A percentile compares a stretch with the other conserved stretches of the same genome.
These are phyloP conservation scores for Tylopilus plumbeoviolaceoides DNA, from an alignment of 768 basidiomycete genomes.

Conservation along the genomic window DNA sequence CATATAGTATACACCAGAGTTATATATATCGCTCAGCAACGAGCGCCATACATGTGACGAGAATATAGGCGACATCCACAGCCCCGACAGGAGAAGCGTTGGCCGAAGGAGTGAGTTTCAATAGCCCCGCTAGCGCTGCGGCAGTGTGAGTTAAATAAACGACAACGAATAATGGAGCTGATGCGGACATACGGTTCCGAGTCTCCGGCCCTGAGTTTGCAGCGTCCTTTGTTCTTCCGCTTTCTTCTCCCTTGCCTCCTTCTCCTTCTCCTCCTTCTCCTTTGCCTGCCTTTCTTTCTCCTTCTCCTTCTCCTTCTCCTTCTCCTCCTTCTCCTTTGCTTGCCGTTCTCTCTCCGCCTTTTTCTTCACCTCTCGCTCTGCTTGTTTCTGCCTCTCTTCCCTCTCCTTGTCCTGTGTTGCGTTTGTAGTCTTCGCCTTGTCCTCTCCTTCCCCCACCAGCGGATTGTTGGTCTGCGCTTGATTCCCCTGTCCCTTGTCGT, in stretches of 20 bases:
- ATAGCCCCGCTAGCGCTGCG: slow-evolving; percentile 5
- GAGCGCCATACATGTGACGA: slow-evolving; percentile 7
- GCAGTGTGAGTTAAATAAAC: not conserved
- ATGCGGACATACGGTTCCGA: slow-evolving; percentile 12
- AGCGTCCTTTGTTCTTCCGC: not conserved
- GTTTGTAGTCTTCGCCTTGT: not conserved
- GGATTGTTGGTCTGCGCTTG: not conserved
- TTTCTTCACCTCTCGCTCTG: not conserved
- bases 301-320: not conserved
- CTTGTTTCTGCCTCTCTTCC: not conserved
- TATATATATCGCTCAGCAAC: not conserved
- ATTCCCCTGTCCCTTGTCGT: not conserved
- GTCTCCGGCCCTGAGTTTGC: not conserved
- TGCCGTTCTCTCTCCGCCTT: not conserved
- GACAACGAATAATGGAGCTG: not conserved
- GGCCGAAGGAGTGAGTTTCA: not conserved
- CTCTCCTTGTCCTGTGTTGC: not conserved
- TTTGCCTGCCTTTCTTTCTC: not conserved
- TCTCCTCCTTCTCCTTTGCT: not conserved
- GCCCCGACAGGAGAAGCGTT: not conserved
- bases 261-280: not conserved
- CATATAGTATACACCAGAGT: slow-evolving; percentile 4
- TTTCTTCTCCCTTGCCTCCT: not conserved
- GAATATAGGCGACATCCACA: slow-evolving; percentile 6
- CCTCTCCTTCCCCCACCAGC: not conserved